These are phyloP conservation scores for Macrocybe gigantea DNA, from an alignment of 768 basidiomycete species.

Conservation along the genomic window DNA sequence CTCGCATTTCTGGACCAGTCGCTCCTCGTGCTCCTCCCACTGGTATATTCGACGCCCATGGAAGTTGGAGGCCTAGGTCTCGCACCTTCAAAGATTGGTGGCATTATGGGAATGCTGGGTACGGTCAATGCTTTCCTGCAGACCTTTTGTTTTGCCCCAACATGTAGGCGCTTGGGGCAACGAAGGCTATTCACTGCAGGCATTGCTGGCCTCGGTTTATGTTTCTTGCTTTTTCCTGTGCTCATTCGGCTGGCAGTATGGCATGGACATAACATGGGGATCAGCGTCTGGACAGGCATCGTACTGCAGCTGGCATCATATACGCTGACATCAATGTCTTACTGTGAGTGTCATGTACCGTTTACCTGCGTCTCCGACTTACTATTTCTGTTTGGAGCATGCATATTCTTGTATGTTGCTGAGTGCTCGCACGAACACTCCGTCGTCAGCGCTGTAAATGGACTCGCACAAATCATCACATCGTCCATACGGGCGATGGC, in stretches of 20 bases:
- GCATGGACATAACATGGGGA: no score
- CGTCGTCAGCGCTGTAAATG: conserved; percentile 13
- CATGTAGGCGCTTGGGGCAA: conserved; percentile 42
- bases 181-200: conserved; percentile 18
- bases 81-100: conserved; percentile 45
- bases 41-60: conserved; percentile 43
- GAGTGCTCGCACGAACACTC: not conserved
- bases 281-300: no score
- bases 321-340: no score
- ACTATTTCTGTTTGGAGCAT: no score
- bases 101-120: conserved; percentile 44
- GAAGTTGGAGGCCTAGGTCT: conserved; percentile 51
- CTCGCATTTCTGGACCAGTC: conserved; percentile 23
- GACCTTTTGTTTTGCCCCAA: conserved; percentile 37
- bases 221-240: no score
- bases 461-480: conserved; percentile 27
- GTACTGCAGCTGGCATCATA: no score
- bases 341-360: no score
- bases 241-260: no score
- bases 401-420: no score
- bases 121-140: conserved; percentile 49
- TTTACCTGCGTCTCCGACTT: no score
- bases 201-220: no score
- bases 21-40: conserved; percentile 20
- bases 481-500: conserved; percentile 29